Evolutionary conservation across 108 stramenopile species (phyloP), one percentile per base, ranked within the genome.

Genomic region (Cylindrotheca closterium): DNA sequence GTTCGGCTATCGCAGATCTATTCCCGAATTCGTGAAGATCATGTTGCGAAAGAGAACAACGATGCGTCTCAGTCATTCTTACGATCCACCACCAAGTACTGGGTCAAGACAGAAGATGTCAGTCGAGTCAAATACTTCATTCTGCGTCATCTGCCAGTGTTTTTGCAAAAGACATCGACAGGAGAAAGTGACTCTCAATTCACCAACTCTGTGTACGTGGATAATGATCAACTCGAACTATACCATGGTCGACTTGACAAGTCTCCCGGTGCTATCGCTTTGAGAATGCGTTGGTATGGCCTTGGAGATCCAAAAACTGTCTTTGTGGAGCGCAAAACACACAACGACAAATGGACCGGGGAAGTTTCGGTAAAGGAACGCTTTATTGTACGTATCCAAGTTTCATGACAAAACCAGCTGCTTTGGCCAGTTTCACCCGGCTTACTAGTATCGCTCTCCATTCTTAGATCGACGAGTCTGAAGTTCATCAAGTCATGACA

Each of bases 311-410:
- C 96, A 24, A 79, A 85, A 33, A 47, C 79, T 29, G 93, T 96
- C 33, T 99, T 98, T 71, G 94, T 96, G 19, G 98, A 99, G 71
- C 91, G 97, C 19, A 99, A 99, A 78, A 99, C 98, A 15, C 98
- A 99, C 77, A 90, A 93, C 37, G 98, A 99, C 31, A 92, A 86
- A 25, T 99, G 98, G 98, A 92, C 94, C n/a, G 96, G 96, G 19
- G 97, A 97, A 61, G 86, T 87, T 54, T 86, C 84, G 27, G 97
- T 96, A 23, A 99, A 99, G 82, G 97, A 98, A 63, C 94, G 98
- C 31, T 99, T 99, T 71, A 92, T 84, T 47, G 86, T 93, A 62
- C 71, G 88, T 86, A n/a, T 62, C 26, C 58, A 21, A 25, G 18
- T 1, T 18, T 12, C 17, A 12, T n/a, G 1, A 30, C 5, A 15